phyloP scores from a whole-genome alignment of 768 basidiomycete species.

The Lenzites betulinus region DNA sequence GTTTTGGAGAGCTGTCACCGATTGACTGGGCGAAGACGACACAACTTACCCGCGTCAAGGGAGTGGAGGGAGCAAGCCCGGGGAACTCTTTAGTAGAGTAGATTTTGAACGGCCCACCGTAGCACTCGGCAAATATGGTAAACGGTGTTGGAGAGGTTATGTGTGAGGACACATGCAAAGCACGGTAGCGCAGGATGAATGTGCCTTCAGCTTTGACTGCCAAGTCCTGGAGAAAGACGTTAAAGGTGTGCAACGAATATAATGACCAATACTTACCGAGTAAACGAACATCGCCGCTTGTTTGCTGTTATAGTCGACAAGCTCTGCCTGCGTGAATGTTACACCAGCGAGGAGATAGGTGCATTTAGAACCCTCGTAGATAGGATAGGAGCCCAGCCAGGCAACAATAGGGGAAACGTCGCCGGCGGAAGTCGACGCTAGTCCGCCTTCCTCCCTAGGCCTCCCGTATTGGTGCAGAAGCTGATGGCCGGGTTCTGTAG shows the following conservation, averaged over 20 bases:
- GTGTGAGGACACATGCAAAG: slow-evolving; percentile 52
- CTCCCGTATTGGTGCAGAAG: too few species aligned
- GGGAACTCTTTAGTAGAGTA: slow-evolving; percentile 76
- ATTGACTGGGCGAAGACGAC: neutral
- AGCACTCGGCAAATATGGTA: slow-evolving; percentile 62
- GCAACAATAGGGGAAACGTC: slow-evolving; percentile 39
- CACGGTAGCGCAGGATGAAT: slow-evolving; percentile 68
- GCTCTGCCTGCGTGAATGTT: slow-evolving; percentile 41
- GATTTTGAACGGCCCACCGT: slow-evolving; percentile 62
- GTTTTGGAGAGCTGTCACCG: too few species aligned
- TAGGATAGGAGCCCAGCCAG: slow-evolving; percentile 37
- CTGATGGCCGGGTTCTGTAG: too few species aligned
- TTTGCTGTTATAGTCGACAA: slow-evolving; percentile 45
- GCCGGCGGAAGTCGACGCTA: too few species aligned
- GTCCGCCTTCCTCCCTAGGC: too few species aligned
- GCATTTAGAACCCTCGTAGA: slow-evolving; percentile 51
- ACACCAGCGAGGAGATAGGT: slow-evolving; percentile 58
- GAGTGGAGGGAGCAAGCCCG: slow-evolving; percentile 64
- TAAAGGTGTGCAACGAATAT: neutral
- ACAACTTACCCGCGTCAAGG: slow-evolving; percentile 59
- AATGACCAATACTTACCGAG: slow-evolving; percentile 42
- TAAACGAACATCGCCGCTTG: slow-evolving; percentile 64
- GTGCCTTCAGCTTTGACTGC: slow-evolving; percentile 67
- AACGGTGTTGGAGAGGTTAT: neutral
- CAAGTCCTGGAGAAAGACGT: slow-evolving; percentile 48